Conservation (phyloP, 345 rosid species). For the Sisymbrium altissimum region DNA sequence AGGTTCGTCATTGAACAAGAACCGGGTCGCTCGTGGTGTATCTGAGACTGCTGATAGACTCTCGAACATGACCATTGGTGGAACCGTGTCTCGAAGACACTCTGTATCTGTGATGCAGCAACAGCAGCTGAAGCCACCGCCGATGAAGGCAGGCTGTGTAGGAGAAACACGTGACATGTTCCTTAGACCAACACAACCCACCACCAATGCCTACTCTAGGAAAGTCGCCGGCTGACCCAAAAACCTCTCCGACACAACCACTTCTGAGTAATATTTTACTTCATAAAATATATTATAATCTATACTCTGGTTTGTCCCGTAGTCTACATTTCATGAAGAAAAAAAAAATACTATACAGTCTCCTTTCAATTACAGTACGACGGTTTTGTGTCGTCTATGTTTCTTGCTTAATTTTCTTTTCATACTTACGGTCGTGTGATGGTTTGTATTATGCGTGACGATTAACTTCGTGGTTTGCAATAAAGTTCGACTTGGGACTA, state of each 20-base stretch:
- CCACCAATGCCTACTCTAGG: constrained; percentile 44
- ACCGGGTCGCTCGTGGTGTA: constrained; percentile 38
- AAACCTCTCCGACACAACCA: constrained; percentile 6
- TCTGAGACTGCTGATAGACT: constrained; percentile 51
- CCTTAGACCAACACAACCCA: constrained; percentile 51
- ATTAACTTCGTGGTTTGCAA: constrained; percentile 27
- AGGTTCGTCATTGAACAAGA: constrained; percentile 44
- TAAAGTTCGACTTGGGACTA: constrained; percentile 23
- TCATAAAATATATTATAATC: background rate
- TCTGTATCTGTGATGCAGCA: constrained; percentile 34
- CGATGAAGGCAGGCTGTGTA: constrained; percentile 73
- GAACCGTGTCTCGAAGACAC: constrained; percentile 38
- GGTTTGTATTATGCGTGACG: constrained; percentile 6
- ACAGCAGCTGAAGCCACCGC: constrained; percentile 38
- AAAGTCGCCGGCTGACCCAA: constrained; percentile 53
- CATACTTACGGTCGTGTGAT: background rate
- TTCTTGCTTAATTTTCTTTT: background rate
- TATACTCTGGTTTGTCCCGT: background rate
- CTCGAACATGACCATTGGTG: constrained; percentile 49
- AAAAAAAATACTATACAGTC: background rate
- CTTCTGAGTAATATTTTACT: constrained; percentile 1
- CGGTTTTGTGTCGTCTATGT: background rate
- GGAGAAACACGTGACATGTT: constrained; percentile 47
- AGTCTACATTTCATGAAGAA: background rate
- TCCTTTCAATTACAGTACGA: background rate